These are phyloP conservation scores for Claviceps lovelessii DNA, from an alignment of 2,329 filamentous ascomycete genomes.

Conservation along the genomic window DNA sequence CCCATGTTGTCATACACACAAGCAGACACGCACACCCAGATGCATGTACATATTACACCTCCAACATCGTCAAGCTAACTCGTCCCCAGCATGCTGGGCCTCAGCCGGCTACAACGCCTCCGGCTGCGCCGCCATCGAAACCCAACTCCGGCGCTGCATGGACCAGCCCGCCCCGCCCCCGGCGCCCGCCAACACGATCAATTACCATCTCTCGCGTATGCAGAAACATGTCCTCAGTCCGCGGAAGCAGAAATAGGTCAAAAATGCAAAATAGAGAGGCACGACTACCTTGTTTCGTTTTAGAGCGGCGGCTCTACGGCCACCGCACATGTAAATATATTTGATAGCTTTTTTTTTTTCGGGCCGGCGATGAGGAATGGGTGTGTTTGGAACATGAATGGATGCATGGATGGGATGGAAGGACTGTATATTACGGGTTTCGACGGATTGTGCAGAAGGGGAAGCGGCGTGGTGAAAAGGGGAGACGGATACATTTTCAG, in stretches of 20 bases:
- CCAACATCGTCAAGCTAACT: neutral
- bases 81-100: slow-evolving; percentile 60
- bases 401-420: too few species aligned
- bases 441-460: too few species aligned
- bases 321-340: too few species aligned
- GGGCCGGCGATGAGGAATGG: too few species aligned
- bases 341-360: too few species aligned
- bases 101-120: slow-evolving; percentile 55
- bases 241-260: slow-evolving; percentile 19
- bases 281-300: too few species aligned
- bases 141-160: slow-evolving; percentile 56
- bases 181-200: slow-evolving; percentile 60
- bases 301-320: too few species aligned
- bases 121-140: slow-evolving; percentile 45
- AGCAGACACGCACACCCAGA: neutral
- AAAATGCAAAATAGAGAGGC: too few species aligned
- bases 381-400: too few species aligned
- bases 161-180: slow-evolving; percentile 49
- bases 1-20: neutral
- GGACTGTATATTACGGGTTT: too few species aligned
- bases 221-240: slow-evolving; percentile 49
- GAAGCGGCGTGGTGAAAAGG: too few species aligned
- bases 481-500: too few species aligned
- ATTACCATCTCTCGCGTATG: slow-evolving; percentile 77
- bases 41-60: neutral